These are phyloP conservation scores for Combretum micranthum DNA, from an alignment of 345 rosid species.

Conservation along the genomic window DNA sequence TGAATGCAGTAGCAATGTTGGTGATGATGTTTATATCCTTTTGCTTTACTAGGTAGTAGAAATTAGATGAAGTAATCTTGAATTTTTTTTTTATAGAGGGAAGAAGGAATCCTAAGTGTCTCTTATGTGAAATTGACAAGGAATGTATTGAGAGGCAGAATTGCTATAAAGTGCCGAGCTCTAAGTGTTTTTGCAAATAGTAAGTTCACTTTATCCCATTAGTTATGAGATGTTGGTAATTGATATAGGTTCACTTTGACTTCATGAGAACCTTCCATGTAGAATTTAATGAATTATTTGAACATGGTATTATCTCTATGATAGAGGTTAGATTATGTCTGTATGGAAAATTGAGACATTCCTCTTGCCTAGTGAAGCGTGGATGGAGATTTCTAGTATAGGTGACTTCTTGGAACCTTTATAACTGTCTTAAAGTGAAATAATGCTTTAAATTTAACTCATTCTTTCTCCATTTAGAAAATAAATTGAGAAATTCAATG, in stretches of 20 bases:
- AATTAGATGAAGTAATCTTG: slow-evolving; percentile 84
- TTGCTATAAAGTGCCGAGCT: slow-evolving; percentile 74
- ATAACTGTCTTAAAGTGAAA: no score
- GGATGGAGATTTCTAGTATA: slow-evolving; percentile 99
- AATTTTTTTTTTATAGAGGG: slow-evolving; percentile 93
- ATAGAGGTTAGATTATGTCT: slow-evolving; percentile 94
- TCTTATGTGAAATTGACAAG: slow-evolving; percentile 93
- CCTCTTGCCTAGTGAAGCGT: slow-evolving; percentile 90
- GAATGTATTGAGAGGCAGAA: slow-evolving; percentile 83
- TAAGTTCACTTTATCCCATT: neutral
- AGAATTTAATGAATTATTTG: slow-evolving; percentile 72
- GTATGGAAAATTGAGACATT: slow-evolving; percentile 88
- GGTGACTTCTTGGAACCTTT: slow-evolving; percentile 94
- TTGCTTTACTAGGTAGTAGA: slow-evolving; percentile 97
- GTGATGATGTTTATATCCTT: slow-evolving; percentile 96
- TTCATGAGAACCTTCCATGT: slow-evolving; percentile 93
- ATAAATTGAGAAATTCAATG: no score
- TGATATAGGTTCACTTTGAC: slow-evolving; percentile 86
- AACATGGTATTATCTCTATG: slow-evolving; percentile 61
- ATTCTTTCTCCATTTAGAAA: no score
- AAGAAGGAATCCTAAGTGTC: slow-evolving; percentile 92
- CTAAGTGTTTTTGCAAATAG: neutral
- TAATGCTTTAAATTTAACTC: no score
- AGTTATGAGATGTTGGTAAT: neutral
- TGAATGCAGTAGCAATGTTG: slow-evolving; percentile 97